phyloP scores from a whole-genome alignment of 2,329 filamentous ascomycete species.

The Talaromyces sp. region DNA sequence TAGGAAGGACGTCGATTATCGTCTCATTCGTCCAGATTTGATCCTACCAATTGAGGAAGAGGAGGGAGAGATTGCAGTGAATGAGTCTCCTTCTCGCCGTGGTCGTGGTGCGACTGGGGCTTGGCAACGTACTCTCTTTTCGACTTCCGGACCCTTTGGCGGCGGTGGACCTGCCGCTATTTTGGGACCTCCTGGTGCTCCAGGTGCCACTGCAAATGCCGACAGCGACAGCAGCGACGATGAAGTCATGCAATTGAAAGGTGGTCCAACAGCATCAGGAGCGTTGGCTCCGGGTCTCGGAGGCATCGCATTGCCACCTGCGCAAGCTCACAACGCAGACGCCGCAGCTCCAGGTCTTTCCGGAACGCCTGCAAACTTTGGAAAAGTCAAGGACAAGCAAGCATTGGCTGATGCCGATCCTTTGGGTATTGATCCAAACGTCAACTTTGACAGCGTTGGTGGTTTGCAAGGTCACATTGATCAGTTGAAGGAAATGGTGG shows the following conservation, averaged over 20 bases:
- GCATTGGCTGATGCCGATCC: constrained; percentile 91
- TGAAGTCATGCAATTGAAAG: constrained; percentile 61
- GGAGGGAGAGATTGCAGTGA: constrained; percentile 55
- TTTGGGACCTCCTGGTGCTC: constrained; percentile 65
- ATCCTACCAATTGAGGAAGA: constrained; percentile 71
- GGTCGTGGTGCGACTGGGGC: constrained; percentile 56
- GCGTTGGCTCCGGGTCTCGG: constrained; percentile 55
- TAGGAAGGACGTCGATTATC: constrained; percentile 75
- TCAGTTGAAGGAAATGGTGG: constrained; percentile 98
- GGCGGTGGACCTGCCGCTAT: constrained; percentile 69
- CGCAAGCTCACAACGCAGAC: constrained; percentile 57
- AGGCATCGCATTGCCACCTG: constrained; percentile 50
- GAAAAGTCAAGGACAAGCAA: constrained; percentile 90
- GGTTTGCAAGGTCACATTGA: constrained; percentile 92
- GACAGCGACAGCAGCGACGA: constrained; percentile 98
- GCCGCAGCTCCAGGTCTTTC: constrained; percentile 52
- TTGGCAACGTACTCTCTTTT: constrained; percentile 81
- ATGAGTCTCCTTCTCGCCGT: constrained; percentile 65
- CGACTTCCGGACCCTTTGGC: constrained; percentile 89
- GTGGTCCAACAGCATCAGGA: constrained; percentile 58
- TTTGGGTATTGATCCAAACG: constrained; percentile 83
- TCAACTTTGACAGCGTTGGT: constrained; percentile 92
- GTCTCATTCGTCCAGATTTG: constrained; percentile 72
- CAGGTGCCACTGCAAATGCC: constrained; percentile 69
- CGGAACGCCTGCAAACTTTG: constrained; percentile 74